Evolutionary conservation across 306 rosid genomes (phyloP), one percentile per base, ranked within the genome.

Genomic region (Gastrolobium bilobum): DNA sequence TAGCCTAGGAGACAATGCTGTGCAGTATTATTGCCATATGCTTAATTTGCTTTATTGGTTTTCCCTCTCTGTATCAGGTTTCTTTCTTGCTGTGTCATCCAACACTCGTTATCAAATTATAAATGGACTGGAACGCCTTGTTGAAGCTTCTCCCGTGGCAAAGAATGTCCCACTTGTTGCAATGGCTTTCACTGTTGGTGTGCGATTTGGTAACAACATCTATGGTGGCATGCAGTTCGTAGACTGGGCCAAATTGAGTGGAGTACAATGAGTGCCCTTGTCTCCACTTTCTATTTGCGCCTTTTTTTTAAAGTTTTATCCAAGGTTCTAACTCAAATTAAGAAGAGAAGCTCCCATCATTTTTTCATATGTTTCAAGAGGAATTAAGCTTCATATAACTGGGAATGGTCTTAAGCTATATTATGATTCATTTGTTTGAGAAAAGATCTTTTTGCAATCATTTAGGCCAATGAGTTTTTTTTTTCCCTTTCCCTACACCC

Each of bases 181-280:
- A 14, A 57, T 90, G 93, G 89, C 93, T 10, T 95, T 95, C 86
- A 95, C 99, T 0, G 88, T 95, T 0, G 95, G 98, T 10, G 92
- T 92, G 43, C 78, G 99, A 38, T 95, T 91, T 31, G 91, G 96
- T 7, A 95, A 95, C 90, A 95, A 92, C 82, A 76, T 95, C 29
- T 94, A 92, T 52, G 98, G 93, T 54, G 98, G 97, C 10, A 94
- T 94, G 97, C 98, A 94, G 85, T 94, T 94, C 14, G 84, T 94
- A 40, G 98, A 94, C 81, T 94, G 98, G 98, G 98, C 98, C 50
- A 89, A 90, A 78, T 82, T 34, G 93, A 94, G 97, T 48, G 98
- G 98, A 20, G 90, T 92, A 51, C 98, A 94, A 77, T 92, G 85
- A 86, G 67, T 62, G 40, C 26, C 42, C 51, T 66, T 52, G 34